Base-by-base conservation (phyloP, 129 eudicot genomes). In the Lactuca sativa region DNA sequence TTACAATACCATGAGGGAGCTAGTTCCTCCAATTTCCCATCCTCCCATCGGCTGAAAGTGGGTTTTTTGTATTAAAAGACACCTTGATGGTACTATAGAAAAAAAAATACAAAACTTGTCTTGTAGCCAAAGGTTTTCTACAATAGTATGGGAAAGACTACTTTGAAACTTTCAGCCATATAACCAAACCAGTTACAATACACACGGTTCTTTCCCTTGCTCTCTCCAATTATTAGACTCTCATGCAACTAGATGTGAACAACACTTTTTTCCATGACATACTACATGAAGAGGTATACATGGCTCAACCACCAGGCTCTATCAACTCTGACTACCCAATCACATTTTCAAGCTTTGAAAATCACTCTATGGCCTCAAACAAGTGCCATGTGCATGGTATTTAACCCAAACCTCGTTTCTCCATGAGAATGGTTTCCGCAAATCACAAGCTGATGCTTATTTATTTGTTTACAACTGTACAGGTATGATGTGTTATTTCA, bases 21-120 rank as follows among this genome's bases (percentile, higher is more conserved):
- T 59, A 7, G 41, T 59, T 6, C 41, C 40, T 7, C 10, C 64
- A 4, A 30, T 4, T 30, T 31, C 64, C 41, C 41, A 32, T 10
- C 15, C 9, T 4, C 64, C 64, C 3, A 59, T 59, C 4, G 40
- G 64, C 32, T 30, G 13, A 12, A 34, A 34, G 5, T 34, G 38
- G 38, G 38, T 34, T 4, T 34, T 0, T 34, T 2, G 38, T 34
- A 34, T 34, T 5, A 34, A 34, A 38, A 18, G 21, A 18, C 21
- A 43, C 49, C 4, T 8, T 43, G 49, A 43, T 43, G 49, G 49
- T 11, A 55, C 37, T 34, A 10, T 56, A 7, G 62, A 9, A 1
- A 56, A 56, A 56, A n/a, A n/a, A n/a, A n/a, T 56, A 56, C 62
- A 56, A 56, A 33, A 37, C 34, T 25, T 15, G 37, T 9, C 62